These are phyloP conservation scores for Eucalyptus dawsonii DNA, from an alignment of 345 rosid species.

Conservation along the genomic window DNA sequence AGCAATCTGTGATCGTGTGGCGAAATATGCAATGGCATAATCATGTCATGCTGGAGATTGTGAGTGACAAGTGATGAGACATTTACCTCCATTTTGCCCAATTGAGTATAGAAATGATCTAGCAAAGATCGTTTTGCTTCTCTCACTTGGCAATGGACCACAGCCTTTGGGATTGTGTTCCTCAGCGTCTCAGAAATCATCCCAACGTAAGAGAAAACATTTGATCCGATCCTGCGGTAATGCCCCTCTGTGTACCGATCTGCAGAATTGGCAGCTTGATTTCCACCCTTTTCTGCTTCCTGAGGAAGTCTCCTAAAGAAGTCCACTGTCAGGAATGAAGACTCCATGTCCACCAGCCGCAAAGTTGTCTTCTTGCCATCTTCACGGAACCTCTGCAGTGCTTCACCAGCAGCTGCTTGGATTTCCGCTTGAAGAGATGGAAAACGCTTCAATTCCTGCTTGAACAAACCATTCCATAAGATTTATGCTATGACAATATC, in stretches of 20 bases:
- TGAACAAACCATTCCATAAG: neutral
- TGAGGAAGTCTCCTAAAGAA: constrained; percentile 56
- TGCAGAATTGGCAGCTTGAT: constrained; percentile 2
- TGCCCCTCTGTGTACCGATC: constrained; percentile 45
- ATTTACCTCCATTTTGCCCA: constrained; percentile 43
- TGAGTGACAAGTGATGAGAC: neutral
- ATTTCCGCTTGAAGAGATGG: constrained; percentile 57
- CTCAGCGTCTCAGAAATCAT: constrained; percentile 49
- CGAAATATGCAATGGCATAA: neutral
- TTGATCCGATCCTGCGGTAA: constrained; percentile 45
- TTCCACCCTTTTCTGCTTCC: constrained; percentile 37
- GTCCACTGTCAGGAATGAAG: constrained; percentile 51
- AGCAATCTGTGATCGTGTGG: neutral
- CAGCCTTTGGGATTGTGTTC: constrained; percentile 52
- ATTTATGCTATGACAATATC: neutral
- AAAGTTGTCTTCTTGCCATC: constrained; percentile 41
- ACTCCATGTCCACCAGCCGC: constrained; percentile 67
- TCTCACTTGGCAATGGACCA: constrained; percentile 57
- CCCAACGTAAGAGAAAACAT: constrained; percentile 35
- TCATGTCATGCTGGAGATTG: neutral
- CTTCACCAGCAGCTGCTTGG: constrained; percentile 24
- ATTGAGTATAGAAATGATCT: constrained; percentile 33
- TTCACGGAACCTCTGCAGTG: constrained; percentile 46
- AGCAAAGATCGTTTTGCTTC: constrained; percentile 44
- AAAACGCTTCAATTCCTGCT: constrained; percentile 55